phyloP scores from a whole-genome alignment of 768 basidiomycete species.

The Holtermanniella nyarrowii region DNA sequence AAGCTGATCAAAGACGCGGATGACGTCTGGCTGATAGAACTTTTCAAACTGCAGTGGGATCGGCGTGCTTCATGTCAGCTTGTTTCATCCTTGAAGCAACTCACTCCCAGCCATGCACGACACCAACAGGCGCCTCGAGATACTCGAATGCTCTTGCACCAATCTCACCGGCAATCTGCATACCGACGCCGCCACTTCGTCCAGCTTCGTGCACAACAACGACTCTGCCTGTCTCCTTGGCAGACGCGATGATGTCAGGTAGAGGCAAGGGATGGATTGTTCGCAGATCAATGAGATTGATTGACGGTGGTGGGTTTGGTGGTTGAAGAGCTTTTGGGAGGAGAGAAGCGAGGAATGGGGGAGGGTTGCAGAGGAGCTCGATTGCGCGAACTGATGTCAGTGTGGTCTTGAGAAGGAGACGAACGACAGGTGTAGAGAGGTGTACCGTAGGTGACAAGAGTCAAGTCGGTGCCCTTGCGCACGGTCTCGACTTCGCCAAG shows the following conservation, averaged over 20 bases:
- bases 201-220: conserved; percentile 90
- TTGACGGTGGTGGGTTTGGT: conserved; percentile 46
- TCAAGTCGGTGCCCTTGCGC: conserved; percentile 66
- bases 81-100: conserved; percentile 38
- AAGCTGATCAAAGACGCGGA: conserved; percentile 71
- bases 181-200: conserved; percentile 74
- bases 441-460: conserved; percentile 85
- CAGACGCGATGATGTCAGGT: conserved; percentile 67
- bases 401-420: conserved; percentile 2
- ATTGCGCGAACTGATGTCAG: conserved; percentile 47
- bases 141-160: conserved; percentile 81
- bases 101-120: conserved; percentile 91
- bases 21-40: conserved; percentile 78
- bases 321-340: conserved; percentile 57
- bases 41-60: conserved; percentile 78
- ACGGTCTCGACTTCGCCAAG: conserved; percentile 71
- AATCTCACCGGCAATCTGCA: conserved; percentile 82
- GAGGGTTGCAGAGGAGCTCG: conserved; percentile 59
- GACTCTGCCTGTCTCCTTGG: conserved; percentile 69
- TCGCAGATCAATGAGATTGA: conserved; percentile 83
- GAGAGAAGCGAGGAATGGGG: conserved; percentile 52
- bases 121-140: conserved; percentile 73
- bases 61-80: conserved; percentile 51
- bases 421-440: conserved; percentile 67
- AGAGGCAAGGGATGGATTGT: conserved; percentile 85